Base-by-base conservation (phyloP, 2,329 filamentous ascomycete genomes). In the Xylogone sp. region DNA sequence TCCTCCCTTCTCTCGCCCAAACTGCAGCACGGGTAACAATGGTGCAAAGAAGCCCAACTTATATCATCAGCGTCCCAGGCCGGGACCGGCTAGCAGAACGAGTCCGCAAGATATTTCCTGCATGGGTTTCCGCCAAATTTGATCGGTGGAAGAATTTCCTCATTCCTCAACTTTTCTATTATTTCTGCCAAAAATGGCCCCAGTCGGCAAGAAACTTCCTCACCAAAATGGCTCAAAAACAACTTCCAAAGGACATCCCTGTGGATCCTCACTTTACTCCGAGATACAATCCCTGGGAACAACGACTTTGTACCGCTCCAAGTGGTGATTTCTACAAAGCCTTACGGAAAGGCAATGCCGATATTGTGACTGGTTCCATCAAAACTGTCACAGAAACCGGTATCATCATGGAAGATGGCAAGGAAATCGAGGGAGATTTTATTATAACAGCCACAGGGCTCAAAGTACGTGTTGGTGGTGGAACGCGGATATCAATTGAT, bases 21-120 rank as follows among this genome's bases (percentile, higher is more conserved):
- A 78, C 76, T 24, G 87, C 86, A 7, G 70, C 69, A 7, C 77
- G 79, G 16, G 82, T 90, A 31, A 92, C 88, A 1, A 89, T 92
- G 81, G 75, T 94, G 3, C 89, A 94, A 69, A 82, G 90, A 50
- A 89, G 83, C 45, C 89, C 89, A 0, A 79, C 77, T 0, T 91
- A 88, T 61, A 76, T 91, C 49, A 59, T 86, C 45, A 71, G 78
- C 21, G 18, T 21, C n/a, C 42, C 3, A 57, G 82, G 0, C 19
- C 21, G 24, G 19, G 42, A 48, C 31, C 39, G 29, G 3, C 24
- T 43, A 24, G 24, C 18, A 19, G 24, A 16, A 48, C 21, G 16
- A 24, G n/a, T 21, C 21, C 43, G 42, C 27, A 12, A 7, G 27
- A n/a, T 46, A 3, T 60, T 84, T 20, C 78, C 78, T 1, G 46